These are phyloP conservation scores for Piper longum DNA, from an alignment of 164 flowering plant species.

Conservation along the genomic window DNA sequence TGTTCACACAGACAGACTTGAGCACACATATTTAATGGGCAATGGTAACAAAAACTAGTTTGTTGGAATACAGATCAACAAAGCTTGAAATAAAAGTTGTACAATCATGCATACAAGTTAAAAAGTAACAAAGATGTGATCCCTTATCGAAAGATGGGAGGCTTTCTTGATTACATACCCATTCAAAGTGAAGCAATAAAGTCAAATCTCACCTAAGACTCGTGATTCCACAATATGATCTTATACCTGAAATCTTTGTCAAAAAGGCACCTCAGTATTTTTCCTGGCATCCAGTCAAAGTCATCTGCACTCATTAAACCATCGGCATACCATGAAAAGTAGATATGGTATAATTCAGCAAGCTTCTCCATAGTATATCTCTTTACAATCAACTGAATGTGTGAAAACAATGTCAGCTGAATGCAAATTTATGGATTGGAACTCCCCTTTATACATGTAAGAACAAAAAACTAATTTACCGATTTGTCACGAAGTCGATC, in stretches of 20 bases:
- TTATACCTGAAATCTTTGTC: conserved; percentile 88
- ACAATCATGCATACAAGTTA: too few species aligned
- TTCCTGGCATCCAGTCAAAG: conserved; percentile 92
- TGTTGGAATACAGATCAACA: too few species aligned
- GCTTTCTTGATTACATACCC: background rate
- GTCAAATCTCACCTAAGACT: background rate
- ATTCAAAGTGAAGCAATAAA: background rate
- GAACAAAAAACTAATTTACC: conserved; percentile 21
- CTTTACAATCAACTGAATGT: conserved; percentile 63
- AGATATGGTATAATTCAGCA: conserved; percentile 55
- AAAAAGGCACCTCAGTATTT: conserved; percentile 76
- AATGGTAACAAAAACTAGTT: too few species aligned
- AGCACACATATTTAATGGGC: too few species aligned
- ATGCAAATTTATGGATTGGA: too few species aligned
- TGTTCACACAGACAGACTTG: too few species aligned
- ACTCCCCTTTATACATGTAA: background rate
- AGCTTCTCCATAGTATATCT: conserved; percentile 85
- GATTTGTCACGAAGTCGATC: conserved; percentile 98
- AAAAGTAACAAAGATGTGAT: too few species aligned
- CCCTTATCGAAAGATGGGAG: too few species aligned
- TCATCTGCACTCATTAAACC: conserved; percentile 23
- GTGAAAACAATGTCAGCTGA: background rate
- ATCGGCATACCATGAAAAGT: conserved; percentile 35
- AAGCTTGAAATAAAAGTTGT: too few species aligned
- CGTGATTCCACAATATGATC: conserved; percentile 1